phyloP scores from a whole-genome alignment of 768 basidiomycete genomes.

The Tylopilus sp. region DNA sequence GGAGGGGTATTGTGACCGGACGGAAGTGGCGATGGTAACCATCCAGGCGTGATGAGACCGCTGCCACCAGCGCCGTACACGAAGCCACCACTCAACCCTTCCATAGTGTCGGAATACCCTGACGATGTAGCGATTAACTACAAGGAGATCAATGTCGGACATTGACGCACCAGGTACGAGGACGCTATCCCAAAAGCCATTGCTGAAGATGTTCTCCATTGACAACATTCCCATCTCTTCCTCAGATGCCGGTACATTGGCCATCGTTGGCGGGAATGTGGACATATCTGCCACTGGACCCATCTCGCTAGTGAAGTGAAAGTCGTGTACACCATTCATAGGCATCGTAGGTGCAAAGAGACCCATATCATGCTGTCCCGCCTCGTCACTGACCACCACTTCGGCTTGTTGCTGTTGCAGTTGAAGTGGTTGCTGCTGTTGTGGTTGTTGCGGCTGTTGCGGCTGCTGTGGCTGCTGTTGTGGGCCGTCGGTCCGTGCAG shows the following conservation, averaged over 20 bases:
- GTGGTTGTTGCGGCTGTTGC: constrained; percentile 8
- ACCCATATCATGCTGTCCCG: constrained; percentile 26
- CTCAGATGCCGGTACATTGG: constrained; percentile 42
- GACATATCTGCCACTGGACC: constrained; percentile 79
- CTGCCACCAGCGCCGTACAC: constrained; percentile 82
- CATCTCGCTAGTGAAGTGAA: constrained; percentile 80
- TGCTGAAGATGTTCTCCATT: constrained; percentile 80
- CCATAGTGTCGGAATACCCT: constrained; percentile 80
- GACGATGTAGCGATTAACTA: constrained; percentile 4
- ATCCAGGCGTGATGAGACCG: constrained; percentile 74
- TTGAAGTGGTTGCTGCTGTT: constrained; percentile 17
- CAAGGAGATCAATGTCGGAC: background rate
- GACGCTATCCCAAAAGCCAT: constrained; percentile 84
- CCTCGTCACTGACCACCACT: constrained; percentile 17
- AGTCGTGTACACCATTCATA: constrained; percentile 41
- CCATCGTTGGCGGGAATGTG: constrained; percentile 88
- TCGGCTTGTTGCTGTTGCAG: constrained; percentile 21
- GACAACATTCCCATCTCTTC: constrained; percentile 51
- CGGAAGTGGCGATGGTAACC: constrained; percentile 55
- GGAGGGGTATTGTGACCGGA: constrained; percentile 51
- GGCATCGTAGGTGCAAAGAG: constrained; percentile 23
- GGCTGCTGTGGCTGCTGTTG: constrained; percentile 19
- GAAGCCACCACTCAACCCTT: constrained; percentile 82
- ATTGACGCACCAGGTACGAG: constrained; percentile 71
- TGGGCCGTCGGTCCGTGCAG: constrained; percentile 41